phyloP scores from a whole-genome alignment of 352 stramenopile genomes.

The Elongisporangium senticosum region DNA sequence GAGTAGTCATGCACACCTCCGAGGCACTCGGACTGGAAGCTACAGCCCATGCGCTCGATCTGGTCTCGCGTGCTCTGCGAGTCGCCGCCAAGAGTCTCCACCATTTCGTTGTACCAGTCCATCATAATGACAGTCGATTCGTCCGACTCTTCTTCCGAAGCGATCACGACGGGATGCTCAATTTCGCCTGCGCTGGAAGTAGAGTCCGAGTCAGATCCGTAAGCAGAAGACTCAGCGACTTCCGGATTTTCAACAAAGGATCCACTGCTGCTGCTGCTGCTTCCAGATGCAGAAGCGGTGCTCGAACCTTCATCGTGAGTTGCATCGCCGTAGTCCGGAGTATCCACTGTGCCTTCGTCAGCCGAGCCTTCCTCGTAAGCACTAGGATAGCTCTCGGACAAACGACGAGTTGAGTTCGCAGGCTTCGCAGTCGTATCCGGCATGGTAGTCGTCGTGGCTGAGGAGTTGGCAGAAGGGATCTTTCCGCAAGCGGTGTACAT shows the following conservation, averaged over 20 bases:
- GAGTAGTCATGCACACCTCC: constrained; percentile 36
- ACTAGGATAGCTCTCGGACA: not conserved
- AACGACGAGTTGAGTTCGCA: not conserved
- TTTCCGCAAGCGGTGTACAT: constrained; percentile 17
- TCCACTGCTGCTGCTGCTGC: not conserved
- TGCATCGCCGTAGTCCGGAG: not conserved
- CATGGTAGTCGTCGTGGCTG: constrained; percentile 1
- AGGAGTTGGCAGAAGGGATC: not conserved
- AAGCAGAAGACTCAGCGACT: not conserved
- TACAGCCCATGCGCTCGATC: constrained; percentile 45
- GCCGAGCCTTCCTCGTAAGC: not conserved
- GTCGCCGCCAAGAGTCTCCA: constrained; percentile 23
- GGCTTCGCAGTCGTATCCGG: not conserved
- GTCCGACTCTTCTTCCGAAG: not conserved
- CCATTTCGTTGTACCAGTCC: constrained; percentile 33
- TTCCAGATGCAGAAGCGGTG: not conserved
- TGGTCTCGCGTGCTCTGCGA: constrained; percentile 29
- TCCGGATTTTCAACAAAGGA: not conserved
- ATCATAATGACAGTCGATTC: constrained; percentile 21
- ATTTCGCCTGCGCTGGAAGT: not conserved
- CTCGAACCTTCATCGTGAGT: not conserved
- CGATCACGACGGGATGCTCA: not conserved
- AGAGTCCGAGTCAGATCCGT: not conserved
- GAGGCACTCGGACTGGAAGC: constrained; percentile 48
- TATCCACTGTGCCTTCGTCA: not conserved